phyloP scores from a whole-genome alignment of 164 flowering plant species.

The Vitis rotundifolia region DNA sequence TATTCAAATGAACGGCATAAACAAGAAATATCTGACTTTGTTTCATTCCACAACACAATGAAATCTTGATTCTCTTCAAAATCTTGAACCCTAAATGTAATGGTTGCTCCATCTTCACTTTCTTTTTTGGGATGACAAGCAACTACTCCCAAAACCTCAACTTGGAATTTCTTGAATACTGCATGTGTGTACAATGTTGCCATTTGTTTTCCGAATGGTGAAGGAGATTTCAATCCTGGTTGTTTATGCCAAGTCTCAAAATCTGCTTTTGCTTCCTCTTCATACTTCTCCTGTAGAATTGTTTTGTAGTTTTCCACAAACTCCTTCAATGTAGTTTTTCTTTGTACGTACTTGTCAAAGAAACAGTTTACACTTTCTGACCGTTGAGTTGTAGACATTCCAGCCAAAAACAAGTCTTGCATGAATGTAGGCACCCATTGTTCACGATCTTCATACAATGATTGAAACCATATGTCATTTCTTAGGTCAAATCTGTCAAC shows the following conservation, averaged over 20 bases:
- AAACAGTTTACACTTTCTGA: constrained; percentile 25
- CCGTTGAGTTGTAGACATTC: constrained; percentile 33
- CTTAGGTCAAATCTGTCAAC: constrained; percentile 33
- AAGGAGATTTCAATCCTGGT: constrained; percentile 39
- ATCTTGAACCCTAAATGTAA: constrained; percentile 38
- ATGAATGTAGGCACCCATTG: constrained; percentile 42
- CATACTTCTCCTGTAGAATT: constrained; percentile 23
- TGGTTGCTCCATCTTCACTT: constrained; percentile 23
- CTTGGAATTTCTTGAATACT: constrained; percentile 43
- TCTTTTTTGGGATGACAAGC: constrained; percentile 39
- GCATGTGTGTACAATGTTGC: constrained; percentile 34
- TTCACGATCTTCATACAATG: constrained; percentile 37
- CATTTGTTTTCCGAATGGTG: constrained; percentile 45
- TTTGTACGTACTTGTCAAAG: constrained; percentile 31
- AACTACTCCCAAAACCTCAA: constrained; percentile 43
- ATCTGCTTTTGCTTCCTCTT: constrained; percentile 47
- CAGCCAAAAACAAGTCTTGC: constrained; percentile 33
- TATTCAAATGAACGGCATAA: constrained; percentile 40
- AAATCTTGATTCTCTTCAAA: constrained; percentile 34
- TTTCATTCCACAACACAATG: constrained; percentile 29
- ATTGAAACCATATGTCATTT: constrained; percentile 31
- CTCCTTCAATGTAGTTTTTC: constrained; percentile 34
- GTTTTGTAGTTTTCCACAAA: constrained; percentile 33
- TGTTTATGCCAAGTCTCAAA: constrained; percentile 36
- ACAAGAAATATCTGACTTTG: constrained; percentile 25